Percentiles rank a stretch among this genome's conserved stretches.
Conservation (phyloP, 1,139 yeast species). For the Yamadazyma aaseri region DNA sequence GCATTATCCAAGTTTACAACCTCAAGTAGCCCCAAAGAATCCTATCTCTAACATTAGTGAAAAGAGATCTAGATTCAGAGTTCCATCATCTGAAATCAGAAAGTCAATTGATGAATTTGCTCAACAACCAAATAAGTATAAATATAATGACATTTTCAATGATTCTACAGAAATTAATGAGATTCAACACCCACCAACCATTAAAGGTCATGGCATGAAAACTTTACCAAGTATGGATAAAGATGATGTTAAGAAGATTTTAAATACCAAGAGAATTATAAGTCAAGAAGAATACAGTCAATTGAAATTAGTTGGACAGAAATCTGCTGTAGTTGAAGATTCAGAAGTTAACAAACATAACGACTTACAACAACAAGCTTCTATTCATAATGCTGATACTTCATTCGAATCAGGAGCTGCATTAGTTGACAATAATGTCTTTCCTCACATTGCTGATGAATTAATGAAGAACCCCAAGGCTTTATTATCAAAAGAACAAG, state of each 20-base stretch:
- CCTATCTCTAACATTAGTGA: slow-evolving; percentile 10
- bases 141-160: slow-evolving; percentile 44
- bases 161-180: slow-evolving; percentile 21
- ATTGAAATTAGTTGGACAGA: slow-evolving; percentile 35
- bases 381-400: slow-evolving; percentile 32
- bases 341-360: slow-evolving; percentile 26
- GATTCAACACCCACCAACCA: slow-evolving; percentile 31
- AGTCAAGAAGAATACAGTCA: slow-evolving; percentile 44
- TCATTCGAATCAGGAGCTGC: slow-evolving; percentile 29
- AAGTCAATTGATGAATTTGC: slow-evolving; percentile 21
- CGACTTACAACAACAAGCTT: slow-evolving; percentile 39
- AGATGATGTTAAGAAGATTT: slow-evolving; percentile 43
- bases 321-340: slow-evolving; percentile 31
- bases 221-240: slow-evolving; percentile 50
- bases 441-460: slow-evolving; percentile 37
- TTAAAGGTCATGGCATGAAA: slow-evolving; percentile 40
- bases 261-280: slow-evolving; percentile 38
- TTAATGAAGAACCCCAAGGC: slow-evolving; percentile 35
- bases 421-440: slow-evolving; percentile 10
- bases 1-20: slow-evolving; percentile 11
- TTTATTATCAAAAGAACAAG: slow-evolving; percentile 33
- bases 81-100: slow-evolving; percentile 46
- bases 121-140: slow-evolving; percentile 22
- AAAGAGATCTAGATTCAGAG: slow-evolving; percentile 35
- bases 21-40: slow-evolving; percentile 9